A percentile compares a stretch with the other conserved stretches of the same genome.
Conservation (phyloP, 768 basidiomycete genomes). For the Multifurca ochricompacta region DNA sequence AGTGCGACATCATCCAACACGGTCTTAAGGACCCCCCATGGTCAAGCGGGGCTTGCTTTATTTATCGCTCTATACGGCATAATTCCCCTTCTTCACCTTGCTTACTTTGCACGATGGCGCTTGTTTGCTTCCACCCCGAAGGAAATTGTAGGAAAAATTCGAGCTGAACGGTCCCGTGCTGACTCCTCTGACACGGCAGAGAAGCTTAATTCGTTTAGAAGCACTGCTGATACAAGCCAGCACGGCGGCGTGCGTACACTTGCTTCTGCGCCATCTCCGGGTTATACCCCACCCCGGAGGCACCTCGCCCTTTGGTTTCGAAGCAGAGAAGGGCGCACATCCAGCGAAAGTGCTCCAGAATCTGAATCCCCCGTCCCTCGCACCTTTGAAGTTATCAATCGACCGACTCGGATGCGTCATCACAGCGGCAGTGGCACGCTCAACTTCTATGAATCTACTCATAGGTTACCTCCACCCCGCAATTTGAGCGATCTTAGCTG, state of each 20-base stretch:
- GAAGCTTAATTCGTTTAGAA: slow-evolving; percentile 28
- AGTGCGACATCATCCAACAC: slow-evolving; percentile 28
- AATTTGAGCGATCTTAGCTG: slow-evolving; percentile 70
- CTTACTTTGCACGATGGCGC: slow-evolving; percentile 21
- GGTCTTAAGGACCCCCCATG: slow-evolving; percentile 52
- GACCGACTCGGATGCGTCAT: slow-evolving; percentile 46
- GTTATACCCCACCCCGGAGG: slow-evolving; percentile 27
- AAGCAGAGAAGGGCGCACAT: slow-evolving; percentile 31
- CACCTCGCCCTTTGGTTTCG: slow-evolving; percentile 33
- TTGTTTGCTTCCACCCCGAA: slow-evolving; percentile 5
- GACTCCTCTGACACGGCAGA: slow-evolving; percentile 36
- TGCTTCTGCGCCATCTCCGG: slow-evolving; percentile 27
- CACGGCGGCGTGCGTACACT: slow-evolving; percentile 21
- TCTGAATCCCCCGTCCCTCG: slow-evolving; percentile 25
- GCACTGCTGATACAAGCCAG: slow-evolving; percentile 10
- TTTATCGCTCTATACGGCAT: slow-evolving; percentile 53
- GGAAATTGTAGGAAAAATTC: slow-evolving; percentile 10
- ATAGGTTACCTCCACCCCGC: slow-evolving; percentile 37
- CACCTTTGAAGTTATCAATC: slow-evolving; percentile 44
- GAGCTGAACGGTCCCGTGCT: slow-evolving; percentile 23
- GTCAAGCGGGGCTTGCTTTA: slow-evolving; percentile 55
- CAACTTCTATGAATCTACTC: slow-evolving; percentile 34
- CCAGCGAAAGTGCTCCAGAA: slow-evolving; percentile 33
- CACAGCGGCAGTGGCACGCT: slow-evolving; percentile 38
- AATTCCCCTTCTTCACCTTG: slow-evolving; percentile 36